Evolutionary conservation across 495 filamentous ascomycete species (phyloP), one percentile per base, ranked within the genome.

Genomic region (Penicillium simplicissimum): DNA sequence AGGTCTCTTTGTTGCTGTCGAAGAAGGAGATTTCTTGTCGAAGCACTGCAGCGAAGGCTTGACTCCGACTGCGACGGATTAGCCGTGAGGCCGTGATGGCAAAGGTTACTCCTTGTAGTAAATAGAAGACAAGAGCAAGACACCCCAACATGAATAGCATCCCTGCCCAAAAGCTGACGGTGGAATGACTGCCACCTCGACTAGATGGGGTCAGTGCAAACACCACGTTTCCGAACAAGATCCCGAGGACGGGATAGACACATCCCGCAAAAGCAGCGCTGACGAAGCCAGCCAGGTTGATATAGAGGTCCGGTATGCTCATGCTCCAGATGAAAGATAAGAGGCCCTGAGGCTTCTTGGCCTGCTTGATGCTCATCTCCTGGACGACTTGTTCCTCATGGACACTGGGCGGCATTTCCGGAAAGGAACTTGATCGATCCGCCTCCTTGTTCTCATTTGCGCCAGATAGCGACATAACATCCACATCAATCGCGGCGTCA

Each of bases 11-110:
- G 87, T 92, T 88, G 14, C 73, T 82, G 63, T 95, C 93, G 65
- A 96, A 97, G 73, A 90, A 96, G 9, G 81, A 78, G 47, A 96
- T 90, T 58, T 97, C 92, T 66, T 97, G 93, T 3, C 45, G 45
- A 4, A 49, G 23, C 21, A 49, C 25, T 3, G 45, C 23, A 7
- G 21, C 23, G 13, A 49, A 31, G 14, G 23, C 45, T 4, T 23
- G 45, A n/a, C 25, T 28, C 8, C 23, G 45, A 28, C 21, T 31
- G 5, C 45, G 45, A 31, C 25, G 5, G 4, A 49, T 31, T 4
- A 49, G 45, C 13, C 45, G 45, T 31, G 21, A 21, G 13, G 45
- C 21, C 6, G 21, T 28, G 23, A 28, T 28, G 23, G 45, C 45
- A 5, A 49, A 49, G 3, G 45, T 14, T 2, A 49, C 45, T 7